Conservation (phyloP, 2,329 filamentous ascomycete species). For the Graphilbum fragrans region DNA sequence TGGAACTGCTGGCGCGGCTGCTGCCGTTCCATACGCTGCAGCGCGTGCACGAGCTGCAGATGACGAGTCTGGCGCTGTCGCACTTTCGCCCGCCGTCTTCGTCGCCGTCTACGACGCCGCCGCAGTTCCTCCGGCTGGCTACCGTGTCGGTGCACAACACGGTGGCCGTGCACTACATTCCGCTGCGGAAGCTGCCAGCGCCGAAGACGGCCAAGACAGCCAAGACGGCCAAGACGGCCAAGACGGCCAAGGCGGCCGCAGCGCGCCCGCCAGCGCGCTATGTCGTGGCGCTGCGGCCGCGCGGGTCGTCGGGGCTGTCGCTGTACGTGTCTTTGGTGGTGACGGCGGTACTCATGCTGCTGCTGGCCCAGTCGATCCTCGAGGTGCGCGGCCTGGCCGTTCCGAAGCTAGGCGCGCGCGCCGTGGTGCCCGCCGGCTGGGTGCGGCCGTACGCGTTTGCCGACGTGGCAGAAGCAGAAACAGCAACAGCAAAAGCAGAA, state of each 20-base stretch:
- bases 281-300: conserved; percentile 50
- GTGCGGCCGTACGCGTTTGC: background rate
- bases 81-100: conserved; percentile 29
- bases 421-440: conserved; percentile 38
- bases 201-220: too few species aligned
- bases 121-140: conserved; percentile 60
- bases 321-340: conserved; percentile 42
- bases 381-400: conserved; percentile 48
- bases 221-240: too few species aligned
- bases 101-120: conserved; percentile 25
- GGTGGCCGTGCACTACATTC: conserved; percentile 67
- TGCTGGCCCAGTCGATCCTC: conserved; percentile 50
- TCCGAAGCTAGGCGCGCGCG: conserved; percentile 42
- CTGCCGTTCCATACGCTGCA: conserved; percentile 38
- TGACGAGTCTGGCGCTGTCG: conserved; percentile 48
- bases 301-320: conserved; percentile 34
- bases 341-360: conserved; percentile 46
- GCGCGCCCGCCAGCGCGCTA: conserved; percentile 44
- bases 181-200: conserved; percentile 36
- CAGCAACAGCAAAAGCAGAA: background rate
- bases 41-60: conserved; percentile 42
- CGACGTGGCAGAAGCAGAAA: background rate
- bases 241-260: too few species aligned
- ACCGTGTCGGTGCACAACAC: conserved; percentile 73
- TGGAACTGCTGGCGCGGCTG: conserved; percentile 40